Percentiles rank a stretch among this genome's conserved stretches.
Evolutionary conservation across 441 rosid genomes (phyloP).

Genomic region (Populus trichocarpa): DNA sequence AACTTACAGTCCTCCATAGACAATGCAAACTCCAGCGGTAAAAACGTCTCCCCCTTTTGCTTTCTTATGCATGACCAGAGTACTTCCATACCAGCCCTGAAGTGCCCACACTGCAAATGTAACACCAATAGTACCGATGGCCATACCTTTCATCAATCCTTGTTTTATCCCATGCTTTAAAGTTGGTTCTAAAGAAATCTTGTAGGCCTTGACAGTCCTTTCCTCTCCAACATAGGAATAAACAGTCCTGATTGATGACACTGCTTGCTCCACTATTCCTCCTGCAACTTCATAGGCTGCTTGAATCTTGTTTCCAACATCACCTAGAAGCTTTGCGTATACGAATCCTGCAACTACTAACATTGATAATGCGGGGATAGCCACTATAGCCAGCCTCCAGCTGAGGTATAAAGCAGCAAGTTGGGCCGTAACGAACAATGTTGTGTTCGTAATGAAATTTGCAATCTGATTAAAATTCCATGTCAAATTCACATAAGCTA

Average conservation of each 20-base stretch:
- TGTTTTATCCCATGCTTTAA: conserved; percentile 23
- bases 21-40: not conserved
- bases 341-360: conserved; percentile 16
- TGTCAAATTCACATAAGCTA: too few relatives aligned
- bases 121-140: conserved; percentile 19
- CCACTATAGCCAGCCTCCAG: conserved; percentile 19
- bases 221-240: conserved; percentile 23
- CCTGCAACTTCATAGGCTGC: conserved; percentile 10
- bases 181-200: conserved; percentile 12
- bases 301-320: conserved; percentile 10
- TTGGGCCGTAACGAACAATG: conserved; percentile 14
- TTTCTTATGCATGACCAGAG: conserved; percentile 13
- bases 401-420: conserved; percentile 16
- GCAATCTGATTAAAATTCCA: not conserved
- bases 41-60: conserved; percentile 16
- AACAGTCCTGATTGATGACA: conserved; percentile 25
- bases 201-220: not conserved
- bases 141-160: conserved; percentile 22
- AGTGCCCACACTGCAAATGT: conserved; percentile 23
- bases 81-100: conserved; percentile 23
- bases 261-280: conserved; percentile 16
- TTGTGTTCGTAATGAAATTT: conserved; percentile 13
- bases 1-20: not conserved
- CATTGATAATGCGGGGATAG: conserved; percentile 7
- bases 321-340: conserved; percentile 15